Percentiles rank a stretch among this genome's conserved stretches.
phyloP scores from a whole-genome alignment of 768 basidiomycete genomes.

The Clitopilus hobsonii region DNA sequence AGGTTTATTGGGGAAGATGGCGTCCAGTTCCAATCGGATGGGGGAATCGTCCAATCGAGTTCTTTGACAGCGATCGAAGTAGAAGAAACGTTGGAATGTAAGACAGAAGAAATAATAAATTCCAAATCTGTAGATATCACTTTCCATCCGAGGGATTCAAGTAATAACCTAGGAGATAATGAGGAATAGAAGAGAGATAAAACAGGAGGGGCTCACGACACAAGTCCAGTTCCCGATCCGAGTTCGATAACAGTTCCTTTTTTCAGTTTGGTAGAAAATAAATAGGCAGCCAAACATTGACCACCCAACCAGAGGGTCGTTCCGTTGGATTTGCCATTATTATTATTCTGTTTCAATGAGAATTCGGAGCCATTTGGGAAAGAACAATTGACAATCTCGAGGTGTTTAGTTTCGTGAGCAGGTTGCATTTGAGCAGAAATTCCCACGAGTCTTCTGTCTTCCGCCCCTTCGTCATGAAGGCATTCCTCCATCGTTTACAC shows the following conservation, averaged over 20 bases:
- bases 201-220: conserved; percentile 46
- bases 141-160: conserved; percentile 67
- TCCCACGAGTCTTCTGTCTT: conserved; percentile 16
- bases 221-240: conserved; percentile 79
- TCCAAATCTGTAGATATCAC: conserved; percentile 74
- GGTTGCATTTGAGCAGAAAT: conserved; percentile 28
- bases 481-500: conserved; percentile 75
- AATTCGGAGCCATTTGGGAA: conserved; percentile 31
- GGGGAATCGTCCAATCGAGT: conserved; percentile 65
- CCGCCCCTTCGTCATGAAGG: conserved; percentile 51
- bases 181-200: conserved; percentile 1
- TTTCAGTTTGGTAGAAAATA: conserved; percentile 26
- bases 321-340: conserved; percentile 67
- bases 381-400: conserved; percentile 41
- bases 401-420: conserved; percentile 64
- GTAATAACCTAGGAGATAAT: conserved; percentile 43
- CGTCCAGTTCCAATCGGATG: conserved; percentile 54
- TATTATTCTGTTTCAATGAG: conserved; percentile 42
- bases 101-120: conserved; percentile 59
- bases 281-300: conserved; percentile 65
- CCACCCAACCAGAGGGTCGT: conserved; percentile 83
- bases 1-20: conserved; percentile 65
- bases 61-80: conserved; percentile 59
- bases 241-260: conserved; percentile 59
- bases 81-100: conserved; percentile 52